Percentiles rank a stretch among this genome's conserved stretches.
Evolutionary conservation across 768 basidiomycete genomes (phyloP).

Genomic region (Termitomyces sp.): DNA sequence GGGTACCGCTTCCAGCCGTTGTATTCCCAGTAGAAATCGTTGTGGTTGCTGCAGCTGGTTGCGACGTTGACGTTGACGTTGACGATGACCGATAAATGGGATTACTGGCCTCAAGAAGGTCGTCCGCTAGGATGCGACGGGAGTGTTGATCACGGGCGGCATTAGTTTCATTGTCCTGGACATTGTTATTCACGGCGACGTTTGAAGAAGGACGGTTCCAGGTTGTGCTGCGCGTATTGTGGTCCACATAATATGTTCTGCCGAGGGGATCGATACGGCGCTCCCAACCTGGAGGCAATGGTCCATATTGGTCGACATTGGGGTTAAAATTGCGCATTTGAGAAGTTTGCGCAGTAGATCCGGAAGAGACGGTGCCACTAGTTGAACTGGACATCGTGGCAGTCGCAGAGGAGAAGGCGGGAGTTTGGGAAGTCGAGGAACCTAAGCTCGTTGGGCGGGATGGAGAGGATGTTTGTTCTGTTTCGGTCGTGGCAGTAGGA

Average conservation of each 20-base stretch:
- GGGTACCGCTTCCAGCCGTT: conserved; percentile 73
- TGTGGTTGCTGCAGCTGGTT: conserved; percentile 24
- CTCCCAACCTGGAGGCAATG: conserved; percentile 92
- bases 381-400: conserved; percentile 18
- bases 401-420: conserved; percentile 20
- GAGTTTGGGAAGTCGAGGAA: conserved; percentile 13
- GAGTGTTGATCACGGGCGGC: conserved; percentile 85
- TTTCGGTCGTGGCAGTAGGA: conserved; percentile 18
- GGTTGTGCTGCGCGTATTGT: conserved; percentile 95
- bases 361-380: conserved; percentile 24
- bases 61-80: conserved; percentile 15
- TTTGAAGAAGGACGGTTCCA: conserved; percentile 91
- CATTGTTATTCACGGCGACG: conserved; percentile 64
- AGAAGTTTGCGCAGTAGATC: conserved; percentile 39
- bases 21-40: conserved; percentile 41
- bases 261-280: conserved; percentile 94
- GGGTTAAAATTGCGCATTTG: conserved; percentile 88
- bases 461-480: conserved; percentile 19
- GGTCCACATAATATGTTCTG: conserved; percentile 97
- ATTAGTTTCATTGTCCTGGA: conserved; percentile 75
- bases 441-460: conserved; percentile 25
- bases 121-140: conserved; percentile 78
- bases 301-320: conserved; percentile 89
- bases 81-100: conserved; percentile 30
- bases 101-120: conserved; percentile 74